These are phyloP conservation scores for Rhododendron ovatum DNA, from an alignment of 148 eudicot genomes.

Conservation along the genomic window DNA sequence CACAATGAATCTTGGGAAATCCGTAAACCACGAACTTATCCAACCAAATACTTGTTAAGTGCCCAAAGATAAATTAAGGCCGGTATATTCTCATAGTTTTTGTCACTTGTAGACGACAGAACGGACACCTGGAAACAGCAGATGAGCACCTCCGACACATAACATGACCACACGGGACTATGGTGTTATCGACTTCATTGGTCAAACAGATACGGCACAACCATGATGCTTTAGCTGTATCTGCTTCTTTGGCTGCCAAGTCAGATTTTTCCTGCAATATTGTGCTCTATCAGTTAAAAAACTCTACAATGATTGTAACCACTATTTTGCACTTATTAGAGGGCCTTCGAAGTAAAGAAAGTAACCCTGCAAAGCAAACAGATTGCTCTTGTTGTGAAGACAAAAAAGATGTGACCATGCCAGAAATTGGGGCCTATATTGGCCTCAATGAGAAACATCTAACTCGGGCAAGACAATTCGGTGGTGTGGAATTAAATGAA, in stretches of 20 bases:
- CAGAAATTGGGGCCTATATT: neutral
- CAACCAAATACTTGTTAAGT: neutral
- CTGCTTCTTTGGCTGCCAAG: slow-evolving; percentile 82
- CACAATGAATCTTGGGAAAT: neutral
- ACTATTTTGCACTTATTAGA: neutral
- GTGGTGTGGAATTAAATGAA: neutral
- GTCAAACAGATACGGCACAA: slow-evolving; percentile 81
- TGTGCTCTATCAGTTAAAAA: neutral
- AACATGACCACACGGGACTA: slow-evolving; percentile 95
- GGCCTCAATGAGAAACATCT: neutral
- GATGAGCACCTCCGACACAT: slow-evolving; percentile 90
- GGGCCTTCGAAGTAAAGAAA: neutral
- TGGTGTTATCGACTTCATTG: slow-evolving; percentile 71
- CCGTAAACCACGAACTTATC: neutral
- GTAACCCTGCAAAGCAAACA: neutral
- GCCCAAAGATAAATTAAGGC: slow-evolving; percentile 35
- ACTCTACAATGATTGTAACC: neutral
- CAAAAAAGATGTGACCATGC: neutral
- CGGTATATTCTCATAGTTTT: slow-evolving; percentile 78
- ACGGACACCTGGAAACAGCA: slow-evolving; percentile 94
- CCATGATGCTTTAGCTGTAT: slow-evolving; percentile 93
- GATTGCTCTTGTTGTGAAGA: neutral
- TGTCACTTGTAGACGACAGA: slow-evolving; percentile 86
- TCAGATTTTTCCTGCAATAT: slow-evolving; percentile 76
- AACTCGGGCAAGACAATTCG: neutral